Evolutionary conservation across 2,329 filamentous ascomycete species (phyloP).

Genomic region (Zarea fungicola): DNA sequence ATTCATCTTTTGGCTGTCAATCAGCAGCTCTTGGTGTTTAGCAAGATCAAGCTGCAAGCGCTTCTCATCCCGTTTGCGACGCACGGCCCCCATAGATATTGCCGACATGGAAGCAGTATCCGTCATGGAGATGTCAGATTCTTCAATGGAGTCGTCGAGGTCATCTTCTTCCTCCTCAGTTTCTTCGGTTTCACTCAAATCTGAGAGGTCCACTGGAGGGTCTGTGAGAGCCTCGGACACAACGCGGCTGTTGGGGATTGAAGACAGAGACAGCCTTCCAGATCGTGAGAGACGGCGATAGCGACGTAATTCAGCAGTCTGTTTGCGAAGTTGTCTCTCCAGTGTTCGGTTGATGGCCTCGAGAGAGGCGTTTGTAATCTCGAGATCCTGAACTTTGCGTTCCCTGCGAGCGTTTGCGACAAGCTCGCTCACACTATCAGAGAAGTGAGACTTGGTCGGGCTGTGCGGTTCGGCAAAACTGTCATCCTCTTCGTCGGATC

Average conservation of each 20-base stretch:
- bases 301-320: conserved; percentile 79
- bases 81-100: conserved; percentile 40
- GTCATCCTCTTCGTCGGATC: conserved; percentile 27
- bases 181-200: conserved; percentile 44
- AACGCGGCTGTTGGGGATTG: conserved; percentile 40
- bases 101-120: conserved; percentile 27
- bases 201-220: conserved; percentile 42
- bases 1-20: conserved; percentile 93
- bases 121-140: conserved; percentile 43
- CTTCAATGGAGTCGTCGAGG: conserved; percentile 47
- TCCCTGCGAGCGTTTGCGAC: conserved; percentile 87
- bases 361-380: conserved; percentile 93
- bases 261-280: conserved; percentile 62
- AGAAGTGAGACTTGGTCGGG: conserved; percentile 51
- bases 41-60: conserved; percentile 78
- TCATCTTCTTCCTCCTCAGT: conserved; percentile 40
- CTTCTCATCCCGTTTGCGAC: conserved; percentile 72
- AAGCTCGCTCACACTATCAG: conserved; percentile 65
- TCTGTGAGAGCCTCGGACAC: conserved; percentile 39
- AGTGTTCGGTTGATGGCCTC: conserved; percentile 92
- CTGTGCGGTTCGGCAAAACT: conserved; percentile 41
- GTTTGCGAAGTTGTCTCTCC: conserved; percentile 85
- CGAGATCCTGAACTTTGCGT: conserved; percentile 89
- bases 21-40: conserved; percentile 81
- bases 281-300: conserved; percentile 81